Evolutionary conservation across 495 filamentous ascomycete genomes (phyloP).

Genomic region (Xeromyces bisporus): DNA sequence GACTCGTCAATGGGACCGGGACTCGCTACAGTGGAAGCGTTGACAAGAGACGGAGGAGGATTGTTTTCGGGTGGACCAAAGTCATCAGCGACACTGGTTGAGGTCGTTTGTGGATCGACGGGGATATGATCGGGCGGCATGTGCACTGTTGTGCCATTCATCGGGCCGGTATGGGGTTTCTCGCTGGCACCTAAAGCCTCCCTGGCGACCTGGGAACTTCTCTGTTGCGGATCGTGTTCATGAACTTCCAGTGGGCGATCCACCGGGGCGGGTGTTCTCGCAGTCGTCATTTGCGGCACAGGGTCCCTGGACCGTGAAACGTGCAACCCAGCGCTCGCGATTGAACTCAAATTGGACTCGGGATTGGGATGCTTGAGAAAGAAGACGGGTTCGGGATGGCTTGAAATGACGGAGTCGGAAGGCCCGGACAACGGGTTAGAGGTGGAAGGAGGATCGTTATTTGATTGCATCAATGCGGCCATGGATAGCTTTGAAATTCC

Average conservation of each 20-base stretch:
- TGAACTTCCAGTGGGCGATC: conserved; percentile 2
- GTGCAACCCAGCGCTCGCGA: conserved; percentile 30
- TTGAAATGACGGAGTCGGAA: conserved; percentile 15
- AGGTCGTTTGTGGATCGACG: conserved; percentile 20
- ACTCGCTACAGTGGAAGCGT: conserved; percentile 28
- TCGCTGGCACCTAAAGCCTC: conserved; percentile 29
- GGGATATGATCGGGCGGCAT: conserved; percentile 29
- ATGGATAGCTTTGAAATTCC: conserved; percentile 24
- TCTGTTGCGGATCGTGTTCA: conserved; percentile 22
- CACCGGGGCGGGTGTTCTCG: conserved; percentile 3
- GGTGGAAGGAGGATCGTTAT: conserved; percentile 26
- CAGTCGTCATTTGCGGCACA: conserved; percentile 18
- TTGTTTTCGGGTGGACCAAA: conserved; percentile 18
- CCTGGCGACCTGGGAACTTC: conserved; percentile 27
- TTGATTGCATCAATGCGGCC: conserved; percentile 32
- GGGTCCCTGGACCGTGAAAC: conserved; percentile 23
- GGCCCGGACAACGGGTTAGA: conserved; percentile 19
- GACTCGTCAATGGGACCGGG: conserved; percentile 31
- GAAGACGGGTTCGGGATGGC: conserved; percentile 15
- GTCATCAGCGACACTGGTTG: conserved; percentile 13
- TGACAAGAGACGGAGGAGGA: conserved; percentile 18
- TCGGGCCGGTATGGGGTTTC: conserved; percentile 16
- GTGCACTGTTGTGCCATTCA: conserved; percentile 14
- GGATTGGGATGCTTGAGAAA: conserved; percentile 25
- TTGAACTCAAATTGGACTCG: conserved; percentile 27